Percentiles rank a stretch among this genome's conserved stretches.
Conservation (phyloP, 2,329 filamentous ascomycete species). For the Coniochaeta ligniaria region DNA sequence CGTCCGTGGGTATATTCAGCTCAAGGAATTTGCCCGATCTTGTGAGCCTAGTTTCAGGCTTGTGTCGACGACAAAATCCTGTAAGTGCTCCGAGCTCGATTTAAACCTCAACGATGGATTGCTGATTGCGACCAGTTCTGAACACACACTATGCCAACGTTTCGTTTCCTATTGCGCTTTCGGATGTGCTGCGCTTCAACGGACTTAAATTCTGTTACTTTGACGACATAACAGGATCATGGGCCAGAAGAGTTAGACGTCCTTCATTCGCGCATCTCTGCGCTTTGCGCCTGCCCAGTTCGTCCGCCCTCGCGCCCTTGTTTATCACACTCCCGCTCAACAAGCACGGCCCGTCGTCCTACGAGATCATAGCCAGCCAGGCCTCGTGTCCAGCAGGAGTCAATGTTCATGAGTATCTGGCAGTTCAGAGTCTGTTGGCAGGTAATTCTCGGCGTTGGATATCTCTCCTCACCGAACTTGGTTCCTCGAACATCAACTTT, state of each 20-base stretch:
- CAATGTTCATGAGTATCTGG: constrained; percentile 43
- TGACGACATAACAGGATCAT: constrained; percentile 29
- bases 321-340: constrained; percentile 19
- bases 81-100: constrained; percentile 2
- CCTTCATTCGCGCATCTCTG: constrained; percentile 40
- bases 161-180: constrained; percentile 30
- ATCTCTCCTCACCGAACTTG: constrained; percentile 22
- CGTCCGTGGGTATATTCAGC: constrained; percentile 11
- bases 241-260: constrained; percentile 21
- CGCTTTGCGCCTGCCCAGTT: constrained; percentile 29
- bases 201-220: constrained; percentile 40
- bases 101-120: neutral
- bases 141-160: constrained; percentile 38
- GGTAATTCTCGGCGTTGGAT: constrained; percentile 41
- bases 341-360: constrained; percentile 40
- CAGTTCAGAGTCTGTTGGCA: constrained; percentile 39
- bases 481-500: constrained; percentile 50
- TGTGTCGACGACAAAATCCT: constrained; percentile 11
- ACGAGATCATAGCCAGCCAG: constrained; percentile 43
- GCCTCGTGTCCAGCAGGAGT: constrained; percentile 36
- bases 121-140: constrained; percentile 13
- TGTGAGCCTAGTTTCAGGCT: constrained; percentile 4
- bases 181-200: constrained; percentile 35
- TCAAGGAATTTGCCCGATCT: constrained; percentile 4
- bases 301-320: constrained; percentile 6